Base-by-base conservation (phyloP, 306 rosid species). In the Castanea mollissima region DNA sequence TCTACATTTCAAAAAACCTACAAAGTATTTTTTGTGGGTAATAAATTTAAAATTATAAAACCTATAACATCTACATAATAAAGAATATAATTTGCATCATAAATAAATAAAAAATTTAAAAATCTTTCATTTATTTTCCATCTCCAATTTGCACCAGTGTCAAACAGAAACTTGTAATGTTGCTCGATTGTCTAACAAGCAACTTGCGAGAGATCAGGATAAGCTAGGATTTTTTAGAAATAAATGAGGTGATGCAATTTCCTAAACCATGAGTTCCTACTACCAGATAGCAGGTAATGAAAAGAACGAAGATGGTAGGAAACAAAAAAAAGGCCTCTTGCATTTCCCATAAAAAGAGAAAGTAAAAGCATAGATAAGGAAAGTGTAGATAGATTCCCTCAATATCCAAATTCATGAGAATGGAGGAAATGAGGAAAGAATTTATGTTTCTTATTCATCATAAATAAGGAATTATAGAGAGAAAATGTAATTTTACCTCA, bases 401-500 rank as follows among this genome's bases (percentile, higher is more conserved):
- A 49, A 5, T 21, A 9, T 23, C 31, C 11, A 29, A 25, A 59
- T n/a, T 9, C 65, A 59, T 10, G 32, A 20, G 63, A 23, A 20
- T 20, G 12, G 23, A 10, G 12, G 21, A 20, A 21, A 9, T 23
- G 29, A 58, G 12, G 63, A 57, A 6, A 57, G 29, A 21, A 57
- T 57, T 65, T 29, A 16, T 0, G 6, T 15, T 65, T 65, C 23
- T 20, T 16, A 32, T 21, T 18, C 49, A 16, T 65, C 71, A 31
- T 65, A 65, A 32, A 32, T 31, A 16, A 49, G 54, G 15, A 65
- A 18, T 20, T 34, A 18, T 16, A 32, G 1, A 32, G 35, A 15
- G 25, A 65, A 31, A 67, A 34, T 12, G 12, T 19, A 14, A 68
- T n/a, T 68, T 68, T 83, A 85, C 92, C 90, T 82, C 82, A 14